A percentile compares a stretch with the other conserved stretches of the same genome.
Evolutionary conservation across 768 basidiomycete species (phyloP).

Genomic region (Podaxis carcinomalis): DNA sequence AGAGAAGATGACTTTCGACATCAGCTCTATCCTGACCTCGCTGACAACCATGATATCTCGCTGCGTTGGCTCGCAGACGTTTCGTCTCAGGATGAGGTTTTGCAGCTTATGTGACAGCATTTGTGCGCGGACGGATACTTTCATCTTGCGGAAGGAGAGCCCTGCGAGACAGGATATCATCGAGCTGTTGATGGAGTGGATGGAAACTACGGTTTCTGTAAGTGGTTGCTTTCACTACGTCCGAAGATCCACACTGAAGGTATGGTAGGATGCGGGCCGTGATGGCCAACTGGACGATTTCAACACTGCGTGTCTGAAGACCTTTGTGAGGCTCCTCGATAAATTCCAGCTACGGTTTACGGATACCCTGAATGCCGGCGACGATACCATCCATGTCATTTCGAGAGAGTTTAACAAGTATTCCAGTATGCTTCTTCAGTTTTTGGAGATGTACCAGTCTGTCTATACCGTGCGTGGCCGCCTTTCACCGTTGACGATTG

Average conservation of each 20-base stretch:
- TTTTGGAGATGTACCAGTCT: slow-evolving; percentile 47
- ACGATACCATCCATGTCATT: slow-evolving; percentile 65
- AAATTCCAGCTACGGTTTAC: slow-evolving; percentile 61
- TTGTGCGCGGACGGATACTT: slow-evolving; percentile 54
- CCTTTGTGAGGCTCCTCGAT: slow-evolving; percentile 71
- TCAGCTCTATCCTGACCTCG: slow-evolving; percentile 53
- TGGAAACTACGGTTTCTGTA: slow-evolving; percentile 45
- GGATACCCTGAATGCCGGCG: slow-evolving; percentile 47
- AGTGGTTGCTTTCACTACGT: slow-evolving; percentile 17
- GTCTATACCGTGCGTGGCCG: slow-evolving; percentile 37
- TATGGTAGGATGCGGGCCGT: neutral
- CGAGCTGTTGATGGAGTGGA: slow-evolving; percentile 80
- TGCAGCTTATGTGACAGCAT: slow-evolving; percentile 69
- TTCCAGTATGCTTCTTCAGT: slow-evolving; percentile 58
- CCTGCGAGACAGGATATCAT: slow-evolving; percentile 64
- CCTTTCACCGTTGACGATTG: neutral
- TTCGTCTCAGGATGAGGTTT: slow-evolving; percentile 71
- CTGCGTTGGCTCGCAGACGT: slow-evolving; percentile 46
- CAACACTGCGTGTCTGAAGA: slow-evolving; percentile 70
- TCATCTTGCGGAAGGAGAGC: slow-evolving; percentile 66
- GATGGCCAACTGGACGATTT: slow-evolving; percentile 51
- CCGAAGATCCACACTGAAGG: neutral
- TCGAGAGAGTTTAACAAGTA: slow-evolving; percentile 81
- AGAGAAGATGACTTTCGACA: slow-evolving; percentile 58
- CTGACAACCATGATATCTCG: slow-evolving; percentile 65